Evolutionary conservation across 73 alveolate genomes (phyloP).

Genomic region (Stentor coeruleus): DNA sequence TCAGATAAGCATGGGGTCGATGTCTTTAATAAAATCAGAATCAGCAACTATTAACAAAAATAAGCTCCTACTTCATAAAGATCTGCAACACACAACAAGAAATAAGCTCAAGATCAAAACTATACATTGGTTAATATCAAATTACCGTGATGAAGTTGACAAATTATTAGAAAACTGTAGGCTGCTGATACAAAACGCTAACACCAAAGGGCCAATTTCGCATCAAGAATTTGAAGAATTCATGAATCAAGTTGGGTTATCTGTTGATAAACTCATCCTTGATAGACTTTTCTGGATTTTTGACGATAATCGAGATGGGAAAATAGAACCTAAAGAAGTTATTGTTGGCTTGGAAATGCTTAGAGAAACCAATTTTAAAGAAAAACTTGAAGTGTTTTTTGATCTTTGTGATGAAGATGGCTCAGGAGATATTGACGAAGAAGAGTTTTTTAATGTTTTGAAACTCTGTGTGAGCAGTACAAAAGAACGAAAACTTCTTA

Average conservation of each 20-base stretch:
- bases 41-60: neutral
- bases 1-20: neutral
- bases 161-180: slow-evolving; percentile 25
- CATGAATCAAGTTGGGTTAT: slow-evolving; percentile 33
- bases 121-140: neutral
- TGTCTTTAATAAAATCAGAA: neutral
- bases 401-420: slow-evolving; percentile 81
- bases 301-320: slow-evolving; percentile 79
- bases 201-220: slow-evolving; percentile 22
- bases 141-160: slow-evolving; percentile 8
- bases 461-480: slow-evolving; percentile 48
- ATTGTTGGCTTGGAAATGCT: slow-evolving; percentile 77
- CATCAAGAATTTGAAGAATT: slow-evolving; percentile 33
- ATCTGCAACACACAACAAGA: slow-evolving; percentile 8
- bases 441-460: slow-evolving; percentile 68
- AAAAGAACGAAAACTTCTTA: slow-evolving; percentile 60
- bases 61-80: neutral
- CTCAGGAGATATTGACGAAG: slow-evolving; percentile 61
- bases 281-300: slow-evolving; percentile 58
- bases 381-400: slow-evolving; percentile 69
- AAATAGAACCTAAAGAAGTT: slow-evolving; percentile 71
- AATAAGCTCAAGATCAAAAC: slow-evolving; percentile 13
- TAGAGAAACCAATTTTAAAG: slow-evolving; percentile 64
- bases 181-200: slow-evolving; percentile 40
- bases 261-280: slow-evolving; percentile 38